Evolutionary conservation across 78 protist species (phyloP).

Genomic region (Polysphondylium violaceum): DNA sequence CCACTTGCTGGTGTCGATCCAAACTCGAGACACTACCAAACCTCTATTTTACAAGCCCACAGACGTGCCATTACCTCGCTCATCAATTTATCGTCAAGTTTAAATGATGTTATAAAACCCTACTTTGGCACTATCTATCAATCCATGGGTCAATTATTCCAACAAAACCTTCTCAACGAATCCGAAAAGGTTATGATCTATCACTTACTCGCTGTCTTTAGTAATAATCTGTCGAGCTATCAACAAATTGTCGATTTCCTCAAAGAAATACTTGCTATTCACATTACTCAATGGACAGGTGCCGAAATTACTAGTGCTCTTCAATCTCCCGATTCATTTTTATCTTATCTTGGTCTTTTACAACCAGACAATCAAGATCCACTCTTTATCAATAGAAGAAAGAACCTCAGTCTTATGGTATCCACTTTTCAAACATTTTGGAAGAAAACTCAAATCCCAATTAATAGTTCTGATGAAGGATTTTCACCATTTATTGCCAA

Average conservation of each 20-base stretch:
- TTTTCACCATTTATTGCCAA: constrained; percentile 59
- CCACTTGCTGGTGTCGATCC: constrained; percentile 8
- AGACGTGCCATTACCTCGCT: constrained; percentile 36
- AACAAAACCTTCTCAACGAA: neutral
- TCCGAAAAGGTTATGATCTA: constrained; percentile 59
- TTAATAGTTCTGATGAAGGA: neutral
- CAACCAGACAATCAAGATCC: neutral
- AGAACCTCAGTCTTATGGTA: neutral
- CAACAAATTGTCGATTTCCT: constrained; percentile 17
- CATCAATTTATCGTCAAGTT: neutral
- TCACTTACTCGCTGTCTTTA: constrained; percentile 10
- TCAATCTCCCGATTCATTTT: constrained; percentile 30
- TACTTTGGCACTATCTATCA: constrained; percentile 6
- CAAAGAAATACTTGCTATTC: constrained; percentile 31
- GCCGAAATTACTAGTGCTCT: constrained; percentile 14
- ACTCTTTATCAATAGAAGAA: neutral
- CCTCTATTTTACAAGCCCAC: constrained; percentile 22
- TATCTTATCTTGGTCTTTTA: neutral
- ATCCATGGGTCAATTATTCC: constrained; percentile 26
- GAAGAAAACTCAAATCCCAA: constrained; percentile 56
- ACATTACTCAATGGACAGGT: constrained; percentile 2
- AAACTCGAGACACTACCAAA: neutral
- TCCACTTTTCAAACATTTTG: constrained; percentile 46
- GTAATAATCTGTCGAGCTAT: constrained; percentile 14
- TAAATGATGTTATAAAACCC: constrained; percentile 34